phyloP scores from a whole-genome alignment of 108 stramenopile species.

The Pseudonitzschia pungens region DNA sequence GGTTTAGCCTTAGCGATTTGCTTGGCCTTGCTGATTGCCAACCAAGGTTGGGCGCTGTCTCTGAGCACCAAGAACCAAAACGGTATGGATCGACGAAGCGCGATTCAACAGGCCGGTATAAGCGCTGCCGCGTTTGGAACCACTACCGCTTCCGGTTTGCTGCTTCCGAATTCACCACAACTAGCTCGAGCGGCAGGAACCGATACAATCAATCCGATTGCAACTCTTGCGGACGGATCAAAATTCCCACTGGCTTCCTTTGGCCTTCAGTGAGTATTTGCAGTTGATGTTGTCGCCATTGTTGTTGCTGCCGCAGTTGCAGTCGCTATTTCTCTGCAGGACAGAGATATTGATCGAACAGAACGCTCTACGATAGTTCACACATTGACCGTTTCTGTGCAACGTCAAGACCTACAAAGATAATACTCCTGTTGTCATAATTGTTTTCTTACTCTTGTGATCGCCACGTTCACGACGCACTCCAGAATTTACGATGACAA shows the following conservation, averaged over 20 bases:
- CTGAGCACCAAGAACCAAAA: constrained; percentile 1
- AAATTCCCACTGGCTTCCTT: constrained; percentile 69
- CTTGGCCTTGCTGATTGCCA: background rate
- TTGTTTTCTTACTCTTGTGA: too few species aligned
- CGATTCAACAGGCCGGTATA: constrained; percentile 22
- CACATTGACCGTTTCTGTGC: too few species aligned
- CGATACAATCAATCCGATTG: constrained; percentile 21
- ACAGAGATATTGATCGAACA: too few species aligned
- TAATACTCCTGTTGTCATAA: too few species aligned
- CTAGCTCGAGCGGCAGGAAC: constrained; percentile 3
- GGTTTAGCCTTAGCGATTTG: background rate
- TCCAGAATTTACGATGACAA: constrained; percentile 63
- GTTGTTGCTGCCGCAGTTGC: too few species aligned
- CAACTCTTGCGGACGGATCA: constrained; percentile 39
- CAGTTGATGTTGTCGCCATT: background rate
- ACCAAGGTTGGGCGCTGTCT: background rate
- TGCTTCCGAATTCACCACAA: constrained; percentile 11
- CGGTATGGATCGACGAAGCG: constrained; percentile 23
- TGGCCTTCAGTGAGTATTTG: constrained; percentile 45
- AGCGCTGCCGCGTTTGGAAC: constrained; percentile 3
- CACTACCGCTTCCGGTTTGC: background rate
- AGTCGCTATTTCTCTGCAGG: too few species aligned
- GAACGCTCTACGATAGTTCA: too few species aligned
- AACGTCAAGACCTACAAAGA: too few species aligned
- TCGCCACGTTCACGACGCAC: background rate